Conservation (phyloP, 2,329 filamentous ascomycete species). For the Coleophoma eucalyptorum region DNA sequence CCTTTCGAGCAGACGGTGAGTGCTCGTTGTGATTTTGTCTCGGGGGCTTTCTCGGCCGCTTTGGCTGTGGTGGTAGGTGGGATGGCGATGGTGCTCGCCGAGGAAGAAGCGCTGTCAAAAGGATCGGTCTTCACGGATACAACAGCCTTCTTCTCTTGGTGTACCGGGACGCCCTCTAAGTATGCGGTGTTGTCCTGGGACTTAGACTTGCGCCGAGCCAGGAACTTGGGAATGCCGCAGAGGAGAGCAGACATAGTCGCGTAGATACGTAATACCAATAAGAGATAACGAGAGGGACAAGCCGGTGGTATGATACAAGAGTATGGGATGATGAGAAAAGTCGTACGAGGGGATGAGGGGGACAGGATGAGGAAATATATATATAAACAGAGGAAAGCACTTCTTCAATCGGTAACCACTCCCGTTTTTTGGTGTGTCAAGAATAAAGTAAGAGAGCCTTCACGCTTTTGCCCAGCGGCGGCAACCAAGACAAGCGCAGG, state of each 20-base stretch:
- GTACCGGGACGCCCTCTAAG: not conserved
- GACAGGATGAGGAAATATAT: not conserved
- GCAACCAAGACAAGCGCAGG: too few relatives aligned
- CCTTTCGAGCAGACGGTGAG: not conserved
- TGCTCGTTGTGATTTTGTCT: not conserved
- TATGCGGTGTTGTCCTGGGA: not conserved
- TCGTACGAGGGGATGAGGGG: not conserved
- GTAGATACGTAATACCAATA: not conserved
- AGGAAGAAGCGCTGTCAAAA: not conserved
- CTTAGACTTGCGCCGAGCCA: not conserved
- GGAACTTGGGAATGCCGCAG: not conserved
- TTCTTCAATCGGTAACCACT: not conserved
- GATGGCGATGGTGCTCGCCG: not conserved
- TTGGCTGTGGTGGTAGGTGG: not conserved
- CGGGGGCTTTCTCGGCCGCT: not conserved
- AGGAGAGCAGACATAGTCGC: not conserved
- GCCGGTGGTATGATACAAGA: not conserved
- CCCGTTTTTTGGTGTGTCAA: not conserved
- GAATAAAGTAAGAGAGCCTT: too few relatives aligned
- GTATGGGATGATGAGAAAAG: not conserved
- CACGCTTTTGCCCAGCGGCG: too few relatives aligned
- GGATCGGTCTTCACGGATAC: not conserved
- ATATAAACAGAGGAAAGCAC: not conserved
- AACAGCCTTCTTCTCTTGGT: not conserved
- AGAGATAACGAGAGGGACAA: not conserved